These are phyloP conservation scores for Eucalyptus rudis DNA, from an alignment of 345 rosid species.

Conservation along the genomic window DNA sequence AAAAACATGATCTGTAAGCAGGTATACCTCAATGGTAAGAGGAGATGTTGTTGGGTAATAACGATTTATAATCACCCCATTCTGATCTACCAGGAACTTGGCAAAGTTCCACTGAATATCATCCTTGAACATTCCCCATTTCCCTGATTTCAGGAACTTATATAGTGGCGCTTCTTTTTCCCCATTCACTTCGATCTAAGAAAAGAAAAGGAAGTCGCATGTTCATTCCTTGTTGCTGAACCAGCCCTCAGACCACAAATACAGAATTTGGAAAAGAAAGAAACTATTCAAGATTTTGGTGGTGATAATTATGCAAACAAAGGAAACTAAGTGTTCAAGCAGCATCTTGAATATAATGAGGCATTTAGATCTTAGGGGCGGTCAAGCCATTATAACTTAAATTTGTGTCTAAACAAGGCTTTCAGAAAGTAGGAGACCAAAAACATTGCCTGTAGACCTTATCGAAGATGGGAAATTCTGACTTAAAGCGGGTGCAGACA, in stretches of 20 bases:
- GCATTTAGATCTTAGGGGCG: background rate
- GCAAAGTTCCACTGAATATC: constrained; percentile 90
- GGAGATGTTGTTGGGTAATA: constrained; percentile 87
- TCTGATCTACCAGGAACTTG: constrained; percentile 77
- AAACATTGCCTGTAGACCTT: constrained; percentile 27
- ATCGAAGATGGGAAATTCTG: constrained; percentile 73
- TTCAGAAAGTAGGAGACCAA: background rate
- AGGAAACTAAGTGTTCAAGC: background rate
- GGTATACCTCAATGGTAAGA: constrained; percentile 57
- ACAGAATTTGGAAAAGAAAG: background rate
- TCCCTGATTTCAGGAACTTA: constrained; percentile 71
- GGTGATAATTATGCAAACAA: background rate
- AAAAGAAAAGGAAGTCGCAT: background rate
- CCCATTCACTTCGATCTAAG: constrained; percentile 83
- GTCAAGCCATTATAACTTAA: background rate
- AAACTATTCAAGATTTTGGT: background rate
- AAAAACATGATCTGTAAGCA: background rate
- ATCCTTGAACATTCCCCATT: constrained; percentile 80
- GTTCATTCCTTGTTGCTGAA: background rate
- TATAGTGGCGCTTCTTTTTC: constrained; percentile 56
- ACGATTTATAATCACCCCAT: constrained; percentile 64
- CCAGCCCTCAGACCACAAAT: background rate
- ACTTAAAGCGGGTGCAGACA: constrained; percentile 71
- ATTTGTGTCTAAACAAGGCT: background rate
- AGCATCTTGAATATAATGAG: background rate